Base-by-base conservation (phyloP, 1,284 basidiomycete genomes). In the Agroathelia rolfsii region DNA sequence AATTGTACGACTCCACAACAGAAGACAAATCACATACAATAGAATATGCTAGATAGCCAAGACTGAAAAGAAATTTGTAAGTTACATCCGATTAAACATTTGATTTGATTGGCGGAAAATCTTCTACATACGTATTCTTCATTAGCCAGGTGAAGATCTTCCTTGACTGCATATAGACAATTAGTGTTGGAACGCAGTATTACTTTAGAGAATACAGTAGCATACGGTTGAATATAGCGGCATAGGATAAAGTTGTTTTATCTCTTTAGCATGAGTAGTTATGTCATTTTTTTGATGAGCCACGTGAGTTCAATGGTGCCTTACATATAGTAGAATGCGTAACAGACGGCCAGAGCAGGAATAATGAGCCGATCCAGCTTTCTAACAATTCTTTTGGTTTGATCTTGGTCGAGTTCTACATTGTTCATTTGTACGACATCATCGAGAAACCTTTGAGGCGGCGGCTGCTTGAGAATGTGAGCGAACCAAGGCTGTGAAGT, bases 21-120 rank as follows among this genome's bases (percentile, higher is more conserved):
- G 3, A 11, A 13, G 25, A 14, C 4, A 30, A 28, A 46, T n/a
- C n/a, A n/a, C 48, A 6, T 38, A 47, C 48, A 63, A 48, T 66
- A 64, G 48, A 64, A 64, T 25, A 61, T 44, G 41, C 50, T 51
- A 27, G 50, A 47, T 12, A 56, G 45, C 53, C 44, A 62, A 41
- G 29, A 49, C 47, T 50, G 35, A 14, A 19, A 6, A 25, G 13
- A n/a, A n/a, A n/a, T n/a, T n/a, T n/a, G 2, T 31, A 15, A 24
- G 22, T 23, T 23, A 17, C 28, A 29, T 5, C 19, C n/a, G 20
- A 36, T 30, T n/a, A n/a, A n/a, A n/a, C n/a, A n/a, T n/a, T 13
- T 14, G 23, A 23, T 9, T 25, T 14, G 14, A 28, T 8, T 9
- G 4, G 2, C 23, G 14, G 13, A 27, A 4, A n/a, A 19, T 15